These are phyloP conservation scores for Hysterium pulicare DNA, from an alignment of 2,329 filamentous ascomycete species.

Conservation along the genomic window DNA sequence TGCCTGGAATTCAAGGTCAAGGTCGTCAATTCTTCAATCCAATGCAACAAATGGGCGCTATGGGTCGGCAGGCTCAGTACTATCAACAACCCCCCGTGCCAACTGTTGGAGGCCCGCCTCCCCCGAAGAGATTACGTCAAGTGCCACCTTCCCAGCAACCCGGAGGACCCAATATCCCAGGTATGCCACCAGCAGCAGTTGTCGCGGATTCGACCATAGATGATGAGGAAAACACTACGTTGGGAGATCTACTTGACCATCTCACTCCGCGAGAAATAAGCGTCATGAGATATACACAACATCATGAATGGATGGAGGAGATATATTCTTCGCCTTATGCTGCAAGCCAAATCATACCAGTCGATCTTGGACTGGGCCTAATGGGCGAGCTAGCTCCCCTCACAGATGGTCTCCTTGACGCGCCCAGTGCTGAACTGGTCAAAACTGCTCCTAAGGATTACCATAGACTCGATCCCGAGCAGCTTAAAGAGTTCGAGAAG, in stretches of 20 bases:
- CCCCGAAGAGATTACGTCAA: constrained; percentile 45
- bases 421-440: constrained; percentile 26
- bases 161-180: constrained; percentile 34
- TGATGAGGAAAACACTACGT: constrained; percentile 83
- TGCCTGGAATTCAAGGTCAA: constrained; percentile 9
- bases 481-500: constrained; percentile 79
- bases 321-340: constrained; percentile 87
- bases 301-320: constrained; percentile 99
- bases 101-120: constrained; percentile 38
- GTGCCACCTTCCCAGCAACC: constrained; percentile 40
- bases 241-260: constrained; percentile 86
- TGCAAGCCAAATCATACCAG: constrained; percentile 77
- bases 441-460: constrained; percentile 52
- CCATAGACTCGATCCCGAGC: constrained; percentile 68
- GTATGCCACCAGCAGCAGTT: constrained; percentile 18
- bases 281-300: constrained; percentile 80
- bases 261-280: constrained; percentile 88
- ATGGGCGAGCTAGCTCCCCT: constrained; percentile 74
- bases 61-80: constrained; percentile 25
- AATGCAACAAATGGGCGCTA: constrained; percentile 24
- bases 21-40: constrained; percentile 27
- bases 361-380: constrained; percentile 79
- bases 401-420: constrained; percentile 81
- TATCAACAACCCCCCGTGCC: constrained; percentile 22
- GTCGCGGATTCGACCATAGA: constrained; percentile 57